Base-by-base conservation (phyloP, 768 basidiomycete species). In the Lentinula edodes region DNA sequence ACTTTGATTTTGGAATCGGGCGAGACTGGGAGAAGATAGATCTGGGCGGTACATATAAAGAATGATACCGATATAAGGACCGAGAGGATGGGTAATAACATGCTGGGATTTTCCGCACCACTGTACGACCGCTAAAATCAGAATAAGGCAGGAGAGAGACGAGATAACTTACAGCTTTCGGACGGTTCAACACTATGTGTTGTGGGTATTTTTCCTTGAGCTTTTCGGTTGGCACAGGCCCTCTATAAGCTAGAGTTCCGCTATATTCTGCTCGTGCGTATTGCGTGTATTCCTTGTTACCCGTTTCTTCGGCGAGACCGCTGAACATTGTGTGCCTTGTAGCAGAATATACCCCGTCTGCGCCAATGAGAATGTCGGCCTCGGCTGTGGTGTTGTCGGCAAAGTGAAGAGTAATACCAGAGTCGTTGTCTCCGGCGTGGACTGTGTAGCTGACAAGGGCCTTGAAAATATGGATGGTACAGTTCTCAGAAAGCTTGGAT, bases 341-440 rank as follows among this genome's bases (percentile, higher is more conserved):
- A 3, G 62, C 51, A 15, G 72, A 73, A 62, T 71, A 69, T n/a
- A 80, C 64, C 1, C 79, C 78, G 62, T 80, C 78, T 16, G 76
- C 76, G 5, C 77, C 79, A 52, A 80, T 58, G 2, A 80, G 70
- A 12, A 80, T 59, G 41, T 80, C 74, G 0, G 78, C 64, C 1
- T 64, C 67, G 15, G 67, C 61, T 0, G 54, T 70, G 3, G 74
- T 68, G 1, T 67, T 70, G 52, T 72, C 70, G 3, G 61, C 59
- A 53, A 76, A 69, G 0, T 54, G 45, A 18, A 74, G 53, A 5
- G 55, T 32, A 20, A 74, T 51, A 9, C 55, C n/a, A 15, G 43
- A 12, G 15, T 65, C 62, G 7, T 58, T 36, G 0, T 58, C 53
- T 13, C 59, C 43, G 8, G 43, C n/a, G 15, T 45, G 15, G 16